phyloP scores from a whole-genome alignment of 192 early-diverging fungal genomes.

The Podila epicladia region DNA sequence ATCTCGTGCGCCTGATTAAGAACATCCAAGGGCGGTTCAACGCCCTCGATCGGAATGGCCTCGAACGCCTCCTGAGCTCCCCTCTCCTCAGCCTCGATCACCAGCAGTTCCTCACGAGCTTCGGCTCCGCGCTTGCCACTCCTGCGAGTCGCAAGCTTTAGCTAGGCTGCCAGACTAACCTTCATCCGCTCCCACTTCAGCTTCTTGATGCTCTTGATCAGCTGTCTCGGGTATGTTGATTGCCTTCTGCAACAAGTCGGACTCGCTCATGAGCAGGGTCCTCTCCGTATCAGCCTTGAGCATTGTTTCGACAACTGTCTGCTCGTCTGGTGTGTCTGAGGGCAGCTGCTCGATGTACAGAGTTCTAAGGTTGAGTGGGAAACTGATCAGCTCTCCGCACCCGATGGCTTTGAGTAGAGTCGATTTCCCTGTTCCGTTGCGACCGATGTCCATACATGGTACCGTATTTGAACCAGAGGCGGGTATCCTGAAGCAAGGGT shows the following conservation, averaged over 20 bases:
- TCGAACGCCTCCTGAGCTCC: constrained; percentile 44
- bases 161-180: constrained; percentile 55
- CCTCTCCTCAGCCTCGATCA: constrained; percentile 41
- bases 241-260: constrained; percentile 54
- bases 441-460: constrained; percentile 82
- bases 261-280: constrained; percentile 58
- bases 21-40: constrained; percentile 58
- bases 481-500: constrained; percentile 78
- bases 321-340: constrained; percentile 51
- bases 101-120: constrained; percentile 65
- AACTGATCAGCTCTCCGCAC: constrained; percentile 72
- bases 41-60: constrained; percentile 34
- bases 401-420: constrained; percentile 71
- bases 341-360: constrained; percentile 88
- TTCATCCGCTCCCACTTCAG: constrained; percentile 52
- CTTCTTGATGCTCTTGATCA: constrained; percentile 52
- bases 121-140: constrained; percentile 72
- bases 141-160: constrained; percentile 67
- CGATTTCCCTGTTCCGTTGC: constrained; percentile 84
- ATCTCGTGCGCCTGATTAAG: constrained; percentile 65
- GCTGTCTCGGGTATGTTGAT: constrained; percentile 56
- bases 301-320: constrained; percentile 69
- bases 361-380: constrained; percentile 81
- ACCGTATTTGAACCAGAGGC: constrained; percentile 78
- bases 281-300: constrained; percentile 71